A percentile compares a stretch with the other conserved stretches of the same genome.
These are phyloP conservation scores for Pleurotus giganteus DNA, from an alignment of 768 basidiomycete genomes.

Conservation along the genomic window DNA sequence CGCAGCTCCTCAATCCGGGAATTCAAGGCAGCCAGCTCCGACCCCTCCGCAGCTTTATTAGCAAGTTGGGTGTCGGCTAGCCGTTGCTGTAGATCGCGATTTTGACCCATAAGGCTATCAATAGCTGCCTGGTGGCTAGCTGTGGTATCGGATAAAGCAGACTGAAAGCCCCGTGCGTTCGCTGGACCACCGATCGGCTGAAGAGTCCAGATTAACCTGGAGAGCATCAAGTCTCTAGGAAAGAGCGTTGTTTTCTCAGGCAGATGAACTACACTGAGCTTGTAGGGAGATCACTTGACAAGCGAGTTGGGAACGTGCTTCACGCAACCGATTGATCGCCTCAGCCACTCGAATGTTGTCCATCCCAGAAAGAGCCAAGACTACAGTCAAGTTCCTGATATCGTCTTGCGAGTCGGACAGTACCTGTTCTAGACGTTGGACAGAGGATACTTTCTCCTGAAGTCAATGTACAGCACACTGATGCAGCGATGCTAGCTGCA, in stretches of 20 bases:
- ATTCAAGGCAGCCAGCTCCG: slow-evolving; percentile 27
- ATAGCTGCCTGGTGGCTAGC: slow-evolving; percentile 23
- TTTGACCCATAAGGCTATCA: slow-evolving; percentile 24
- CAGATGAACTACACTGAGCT: slow-evolving; percentile 4
- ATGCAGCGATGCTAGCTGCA: slow-evolving; percentile 11
- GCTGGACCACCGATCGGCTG: not conserved
- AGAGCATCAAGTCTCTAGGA: slow-evolving; percentile 4
- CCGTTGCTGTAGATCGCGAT: slow-evolving; percentile 24
- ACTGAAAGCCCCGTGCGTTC: slow-evolving; percentile 14
- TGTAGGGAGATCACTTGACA: slow-evolving; percentile 9
- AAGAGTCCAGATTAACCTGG: not conserved
- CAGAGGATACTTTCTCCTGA: slow-evolving; percentile 4
- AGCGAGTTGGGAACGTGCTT: not conserved
- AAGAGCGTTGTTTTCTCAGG: slow-evolving; percentile 9
- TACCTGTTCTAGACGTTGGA: not conserved
- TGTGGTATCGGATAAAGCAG: slow-evolving; percentile 16
- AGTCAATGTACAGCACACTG: slow-evolving; percentile 4
- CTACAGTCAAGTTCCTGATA: slow-evolving; percentile 18
- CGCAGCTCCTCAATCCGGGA: slow-evolving; percentile 24
- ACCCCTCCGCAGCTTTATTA: slow-evolving; percentile 21
- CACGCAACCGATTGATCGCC: slow-evolving; percentile 1
- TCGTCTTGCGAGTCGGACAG: slow-evolving; percentile 12
- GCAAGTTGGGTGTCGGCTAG: slow-evolving; percentile 24
- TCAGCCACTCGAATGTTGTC: slow-evolving; percentile 6
- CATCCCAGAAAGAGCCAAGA: slow-evolving; percentile 22